Evolutionary conservation across 306 rosid species (phyloP).

Genomic region (Echinosophora koreensis): DNA sequence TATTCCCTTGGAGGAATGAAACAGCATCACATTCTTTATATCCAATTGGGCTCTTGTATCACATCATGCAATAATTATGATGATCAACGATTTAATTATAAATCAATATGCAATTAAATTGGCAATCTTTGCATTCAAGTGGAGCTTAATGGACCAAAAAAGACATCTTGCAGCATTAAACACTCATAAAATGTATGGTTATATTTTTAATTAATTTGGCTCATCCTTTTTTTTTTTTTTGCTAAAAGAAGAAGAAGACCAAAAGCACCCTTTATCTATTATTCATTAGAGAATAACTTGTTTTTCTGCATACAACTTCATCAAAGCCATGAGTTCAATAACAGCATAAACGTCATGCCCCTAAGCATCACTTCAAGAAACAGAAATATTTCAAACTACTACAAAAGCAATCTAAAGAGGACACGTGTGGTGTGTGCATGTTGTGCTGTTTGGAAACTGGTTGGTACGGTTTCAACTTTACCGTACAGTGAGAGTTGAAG

Average conservation of each 20-base stretch:
- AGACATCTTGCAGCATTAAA: constrained; percentile 4
- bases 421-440: neutral
- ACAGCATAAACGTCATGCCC: constrained; percentile 14
- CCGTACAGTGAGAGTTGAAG: constrained; percentile 47
- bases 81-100: constrained; percentile 28
- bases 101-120: neutral
- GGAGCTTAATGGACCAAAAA: neutral
- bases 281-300: neutral
- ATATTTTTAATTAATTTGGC: neutral
- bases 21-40: constrained; percentile 32
- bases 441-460: neutral
- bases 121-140: constrained; percentile 12
- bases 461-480: constrained; percentile 27
- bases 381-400: neutral
- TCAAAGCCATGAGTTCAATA: neutral
- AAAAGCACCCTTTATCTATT: neutral
- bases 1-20: constrained; percentile 46
- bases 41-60: constrained; percentile 17
- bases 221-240: neutral
- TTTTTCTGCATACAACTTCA: neutral
- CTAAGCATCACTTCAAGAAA: neutral
- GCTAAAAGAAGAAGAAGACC: neutral
- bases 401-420: constrained; percentile 28
- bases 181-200: neutral
- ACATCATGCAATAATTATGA: constrained; percentile 23